Base-by-base conservation (phyloP, 441 rosid genomes). In the Hura crepitans region DNA sequence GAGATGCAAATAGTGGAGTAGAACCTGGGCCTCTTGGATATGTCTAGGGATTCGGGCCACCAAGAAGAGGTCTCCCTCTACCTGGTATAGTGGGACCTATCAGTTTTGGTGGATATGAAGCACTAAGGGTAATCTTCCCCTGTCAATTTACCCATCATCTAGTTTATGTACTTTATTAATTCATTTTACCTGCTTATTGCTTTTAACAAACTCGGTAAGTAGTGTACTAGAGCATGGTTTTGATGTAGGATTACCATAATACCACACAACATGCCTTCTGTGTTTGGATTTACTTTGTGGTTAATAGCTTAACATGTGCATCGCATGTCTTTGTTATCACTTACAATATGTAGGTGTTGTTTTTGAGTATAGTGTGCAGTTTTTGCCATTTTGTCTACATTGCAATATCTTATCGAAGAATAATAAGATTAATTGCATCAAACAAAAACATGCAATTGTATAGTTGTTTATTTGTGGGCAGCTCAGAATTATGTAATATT, bases 1-100 rank as follows among this genome's bases (percentile, higher is more conserved):
- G 84, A 49, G 92, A 85, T 78, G 78, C 74, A 49, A 80, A 79
- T 77, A 68, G 70, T 66, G 84, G 82, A 72, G 74, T 50, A 13
- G 85, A 80, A 73, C 74, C 81, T 71, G 75, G 68, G 72, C 62
- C 81, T 70, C 53, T 64, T 71, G 83, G 77, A 63, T 78, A 80
- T 72, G 72, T 65, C 45, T 80, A 46, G 50, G 78, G 84, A 65
- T 73, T 78, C 43, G 82, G 78, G 18, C 65, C 77, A 53, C 72
- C 78, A 53, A 76, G 84, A 73, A 75, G 81, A 77, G 72, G 79
- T 66, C 76, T 65, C 56, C 75, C 42, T 10, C 74, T 75, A 33
- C 70, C 83, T 74, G 76, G 66, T 55, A 9, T 73, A 49, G 35
- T 78, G 43, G 74, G 83, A 68, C 78, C 70, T 64, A 77, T 80